Conservation (phyloP, 148 eudicot species). For the Simmondsia chinensis region DNA sequence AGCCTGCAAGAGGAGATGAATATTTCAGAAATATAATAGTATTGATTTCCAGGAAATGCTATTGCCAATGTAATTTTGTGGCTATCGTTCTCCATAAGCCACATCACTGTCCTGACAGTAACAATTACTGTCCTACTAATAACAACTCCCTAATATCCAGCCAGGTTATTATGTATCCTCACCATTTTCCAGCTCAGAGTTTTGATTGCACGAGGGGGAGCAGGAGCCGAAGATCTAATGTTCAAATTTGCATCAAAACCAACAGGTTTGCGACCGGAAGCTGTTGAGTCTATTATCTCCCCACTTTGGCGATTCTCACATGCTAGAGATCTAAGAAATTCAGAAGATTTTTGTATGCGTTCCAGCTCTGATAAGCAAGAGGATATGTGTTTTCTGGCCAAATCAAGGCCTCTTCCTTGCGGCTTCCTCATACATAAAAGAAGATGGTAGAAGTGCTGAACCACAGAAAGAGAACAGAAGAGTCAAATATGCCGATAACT, state of each 20-base stretch:
- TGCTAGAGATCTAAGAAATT: conserved; percentile 43
- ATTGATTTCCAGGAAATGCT: too few relatives aligned
- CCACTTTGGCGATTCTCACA: conserved; percentile 28
- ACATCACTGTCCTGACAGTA: too few relatives aligned
- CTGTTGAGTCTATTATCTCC: conserved; percentile 50
- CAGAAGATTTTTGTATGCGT: conserved; percentile 50
- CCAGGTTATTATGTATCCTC: conserved; percentile 7
- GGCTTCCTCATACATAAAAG: conserved; percentile 68
- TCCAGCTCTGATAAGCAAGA: conserved; percentile 76
- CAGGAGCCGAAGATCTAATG: conserved; percentile 83
- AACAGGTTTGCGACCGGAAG: conserved; percentile 79
- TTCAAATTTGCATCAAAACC: conserved; percentile 92
- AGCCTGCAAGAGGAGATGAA: conserved; percentile 42
- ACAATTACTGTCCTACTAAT: too few relatives aligned
- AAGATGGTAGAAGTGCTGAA: conserved; percentile 83
- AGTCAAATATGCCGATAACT: not conserved
- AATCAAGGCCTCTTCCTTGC: conserved; percentile 90
- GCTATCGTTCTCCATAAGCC: too few relatives aligned
- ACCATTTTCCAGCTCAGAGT: conserved; percentile 88
- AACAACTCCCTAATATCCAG: too few relatives aligned
- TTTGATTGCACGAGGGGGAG: conserved; percentile 91
- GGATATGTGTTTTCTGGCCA: conserved; percentile 80
- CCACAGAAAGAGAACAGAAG: conserved; percentile 1
- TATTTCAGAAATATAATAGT: not conserved
- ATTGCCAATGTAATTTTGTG: too few relatives aligned